Evolutionary conservation across 202 grass and related monocot genomes (phyloP), one percentile per base, ranked within the genome.

Genomic region (Panicum virgatum): DNA sequence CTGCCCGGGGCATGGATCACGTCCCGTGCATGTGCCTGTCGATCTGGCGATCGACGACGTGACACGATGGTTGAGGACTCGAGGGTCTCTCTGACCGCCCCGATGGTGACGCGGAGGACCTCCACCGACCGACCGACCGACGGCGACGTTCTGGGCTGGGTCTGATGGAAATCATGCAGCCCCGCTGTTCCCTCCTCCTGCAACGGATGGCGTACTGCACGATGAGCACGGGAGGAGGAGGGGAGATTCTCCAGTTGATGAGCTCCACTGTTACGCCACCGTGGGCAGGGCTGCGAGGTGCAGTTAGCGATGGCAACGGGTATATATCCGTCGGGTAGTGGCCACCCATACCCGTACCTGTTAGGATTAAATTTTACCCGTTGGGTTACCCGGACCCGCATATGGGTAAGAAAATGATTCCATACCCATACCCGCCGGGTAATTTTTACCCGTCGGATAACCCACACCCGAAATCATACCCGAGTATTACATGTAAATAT

Each of bases 11-110:
- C 37, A 66, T 22, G 36, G 5, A 39, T 66, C 36, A 51, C 32
- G 62, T 61, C 50, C 44, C 37, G 9, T 27, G 72, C 66, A 68
- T 8, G 64, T 52, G 44, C 12, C 63, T 69, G n/a, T 23, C 56
- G n/a, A 64, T 76, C 75, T 23, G 74, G 74, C n/a, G n/a, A n/a
- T n/a, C 45, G 72, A 77, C 53, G 75, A 4, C 64, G 72, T 78
- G 47, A 19, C 47, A 15, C 14, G 56, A 27, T 9, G 51, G 19
- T 20, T 12, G 23, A 12, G 22, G 10, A 5, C 44, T 29, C 26
- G 65, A 62, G 80, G 26, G 59, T 13, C 39, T 34, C n/a, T 67
- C 26, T 1, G 76, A 75, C 32, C 2, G 54, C n/a, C 63, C 26
- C 4, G 70, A 82, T 34, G 3, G 44, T 6, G 71, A 71, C 70